A percentile compares a stretch with the other conserved stretches of the same genome.
phyloP scores from a whole-genome alignment of 2,329 filamentous ascomycete genomes.

The Pestalotiopsis sp. region DNA sequence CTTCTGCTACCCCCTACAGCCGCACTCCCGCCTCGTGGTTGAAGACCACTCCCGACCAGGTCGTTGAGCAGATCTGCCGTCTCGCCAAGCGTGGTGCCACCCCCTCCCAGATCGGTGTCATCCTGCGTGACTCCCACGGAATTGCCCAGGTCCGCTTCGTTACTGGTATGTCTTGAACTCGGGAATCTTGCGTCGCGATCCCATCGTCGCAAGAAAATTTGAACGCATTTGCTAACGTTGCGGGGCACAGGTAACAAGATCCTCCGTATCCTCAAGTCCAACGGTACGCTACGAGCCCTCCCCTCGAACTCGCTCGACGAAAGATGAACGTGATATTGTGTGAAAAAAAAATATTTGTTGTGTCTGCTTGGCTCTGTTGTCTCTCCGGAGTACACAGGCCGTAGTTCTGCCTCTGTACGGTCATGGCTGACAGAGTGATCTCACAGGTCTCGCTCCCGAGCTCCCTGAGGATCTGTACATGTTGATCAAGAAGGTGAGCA shows the following conservation, averaged over 20 bases:
- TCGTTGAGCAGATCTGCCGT: constrained; percentile 99
- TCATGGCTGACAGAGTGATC: constrained; percentile 93
- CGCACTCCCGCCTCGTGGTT: constrained; percentile 91
- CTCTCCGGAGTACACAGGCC: constrained; percentile 2
- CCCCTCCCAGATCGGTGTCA: constrained; percentile 97
- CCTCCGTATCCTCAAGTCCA: constrained; percentile 96
- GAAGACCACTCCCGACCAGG: constrained; percentile 98
- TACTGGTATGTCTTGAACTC: constrained; percentile 61
- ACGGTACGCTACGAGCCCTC: constrained; percentile 71
- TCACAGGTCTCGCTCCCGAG: constrained; percentile 94
- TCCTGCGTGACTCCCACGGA: constrained; percentile 97
- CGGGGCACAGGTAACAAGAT: constrained; percentile 90
- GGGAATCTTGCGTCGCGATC: not conserved
- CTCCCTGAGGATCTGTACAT: constrained; percentile 99
- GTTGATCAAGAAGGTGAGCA: constrained; percentile 97
- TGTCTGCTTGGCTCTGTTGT: not conserved
- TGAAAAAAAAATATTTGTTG: constrained; percentile 8
- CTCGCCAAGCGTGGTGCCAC: constrained; percentile 98
- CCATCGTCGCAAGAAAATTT: not conserved
- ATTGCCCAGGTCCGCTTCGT: constrained; percentile 97
- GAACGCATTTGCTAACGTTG: constrained; percentile 37
- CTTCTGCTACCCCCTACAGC: constrained; percentile 96
- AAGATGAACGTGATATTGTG: constrained; percentile 1
- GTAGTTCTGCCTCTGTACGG: constrained; percentile 78
- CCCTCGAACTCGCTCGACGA: constrained; percentile 19